These are phyloP conservation scores for Didymella keratinophila DNA, from an alignment of 2,329 filamentous ascomycete genomes.

Conservation along the genomic window DNA sequence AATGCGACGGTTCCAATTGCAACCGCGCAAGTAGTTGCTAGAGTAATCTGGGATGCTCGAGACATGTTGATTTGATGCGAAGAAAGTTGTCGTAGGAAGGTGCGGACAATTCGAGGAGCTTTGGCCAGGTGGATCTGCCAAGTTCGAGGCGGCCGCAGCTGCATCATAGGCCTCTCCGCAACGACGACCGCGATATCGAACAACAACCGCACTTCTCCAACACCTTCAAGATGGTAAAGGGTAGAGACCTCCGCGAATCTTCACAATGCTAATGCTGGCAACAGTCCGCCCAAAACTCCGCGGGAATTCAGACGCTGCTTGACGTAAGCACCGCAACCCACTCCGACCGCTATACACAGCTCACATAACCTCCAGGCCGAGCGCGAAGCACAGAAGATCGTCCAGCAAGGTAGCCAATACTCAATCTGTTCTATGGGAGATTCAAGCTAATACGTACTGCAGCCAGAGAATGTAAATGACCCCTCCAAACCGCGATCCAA, in stretches of 20 bases:
- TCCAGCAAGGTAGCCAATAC: constrained; percentile 81
- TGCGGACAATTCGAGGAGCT: constrained; percentile 37
- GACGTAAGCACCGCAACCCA: constrained; percentile 72
- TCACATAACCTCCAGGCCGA: constrained; percentile 74
- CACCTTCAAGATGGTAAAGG: constrained; percentile 39
- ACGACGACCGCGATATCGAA: constrained; percentile 30
- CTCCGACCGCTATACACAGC: constrained; percentile 35
- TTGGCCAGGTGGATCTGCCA: constrained; percentile 36
- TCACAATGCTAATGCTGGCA: constrained; percentile 33
- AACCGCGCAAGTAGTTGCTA: constrained; percentile 78
- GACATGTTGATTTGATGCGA: constrained; percentile 70
- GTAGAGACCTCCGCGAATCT: too few species aligned
- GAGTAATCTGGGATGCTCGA: constrained; percentile 83
- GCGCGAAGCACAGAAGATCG: constrained; percentile 98
- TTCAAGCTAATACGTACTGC: constrained; percentile 25
- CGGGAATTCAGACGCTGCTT: constrained; percentile 97
- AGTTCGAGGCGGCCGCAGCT: constrained; percentile 31
- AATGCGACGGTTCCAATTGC: constrained; percentile 79
- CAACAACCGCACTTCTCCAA: constrained; percentile 21
- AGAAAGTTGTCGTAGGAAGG: constrained; percentile 15
- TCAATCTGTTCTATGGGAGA: not conserved
- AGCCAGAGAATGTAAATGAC: constrained; percentile 84
- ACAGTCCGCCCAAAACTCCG: constrained; percentile 97
- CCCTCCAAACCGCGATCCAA: constrained; percentile 6
- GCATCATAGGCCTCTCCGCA: constrained; percentile 36